A percentile compares a stretch with the other conserved stretches of the same genome.
Conservation (phyloP, 345 rosid species). For the Camelina sativa region DNA sequence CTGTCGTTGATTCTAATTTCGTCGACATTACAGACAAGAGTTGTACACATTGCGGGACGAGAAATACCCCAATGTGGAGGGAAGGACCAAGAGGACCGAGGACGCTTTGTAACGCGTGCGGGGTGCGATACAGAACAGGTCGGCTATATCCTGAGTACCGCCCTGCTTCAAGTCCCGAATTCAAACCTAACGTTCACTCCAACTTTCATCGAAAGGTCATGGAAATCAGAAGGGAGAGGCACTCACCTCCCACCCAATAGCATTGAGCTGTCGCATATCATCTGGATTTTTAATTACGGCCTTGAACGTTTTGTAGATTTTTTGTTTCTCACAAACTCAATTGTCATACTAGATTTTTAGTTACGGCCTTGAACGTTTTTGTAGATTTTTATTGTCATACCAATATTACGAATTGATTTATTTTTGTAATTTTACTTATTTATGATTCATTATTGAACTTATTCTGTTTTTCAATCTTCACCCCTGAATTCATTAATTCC, state of each 20-base stretch:
- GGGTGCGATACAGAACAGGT: constrained; percentile 29
- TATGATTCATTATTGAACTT: neutral
- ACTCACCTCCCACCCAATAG: neutral
- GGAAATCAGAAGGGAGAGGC: constrained; percentile 27
- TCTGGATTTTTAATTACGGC: too few relatives aligned
- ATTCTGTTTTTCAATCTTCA: neutral
- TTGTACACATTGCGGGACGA: constrained; percentile 30
- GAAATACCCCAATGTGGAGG: constrained; percentile 25
- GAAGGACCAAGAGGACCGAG: constrained; percentile 22
- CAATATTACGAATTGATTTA: too few relatives aligned
- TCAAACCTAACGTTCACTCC: constrained; percentile 26
- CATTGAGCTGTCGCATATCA: too few relatives aligned
- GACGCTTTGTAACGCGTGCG: constrained; percentile 37
- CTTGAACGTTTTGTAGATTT: too few relatives aligned
- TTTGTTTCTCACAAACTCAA: too few relatives aligned
- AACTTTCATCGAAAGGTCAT: constrained; percentile 37
- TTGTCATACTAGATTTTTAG: too few relatives aligned
- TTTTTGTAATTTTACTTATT: neutral
- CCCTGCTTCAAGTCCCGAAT: constrained; percentile 31
- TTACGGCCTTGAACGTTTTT: too few relatives aligned
- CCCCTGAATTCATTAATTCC: neutral
- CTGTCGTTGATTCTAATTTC: neutral
- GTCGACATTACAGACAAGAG: neutral
- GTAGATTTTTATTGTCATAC: too few relatives aligned
- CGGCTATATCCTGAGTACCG: constrained; percentile 33